Base-by-base conservation (phyloP, 257 asterid genomes). In the Dorcoceras hygrometricum region DNA sequence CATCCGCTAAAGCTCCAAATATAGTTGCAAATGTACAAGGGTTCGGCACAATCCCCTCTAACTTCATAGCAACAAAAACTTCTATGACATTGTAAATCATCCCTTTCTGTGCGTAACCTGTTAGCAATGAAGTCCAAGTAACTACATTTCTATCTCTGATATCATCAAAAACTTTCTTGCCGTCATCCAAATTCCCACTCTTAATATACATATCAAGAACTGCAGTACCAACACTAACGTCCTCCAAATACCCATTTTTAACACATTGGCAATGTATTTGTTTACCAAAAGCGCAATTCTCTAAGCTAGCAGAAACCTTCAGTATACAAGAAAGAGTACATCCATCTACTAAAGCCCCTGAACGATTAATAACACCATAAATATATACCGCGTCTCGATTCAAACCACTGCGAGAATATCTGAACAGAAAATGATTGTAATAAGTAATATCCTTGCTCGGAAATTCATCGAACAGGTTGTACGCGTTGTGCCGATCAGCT, bases 141-240 rank as follows among this genome's bases (percentile, higher is more conserved):
- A 93, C 91, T 1, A 88, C 95, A 61, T 93, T 93, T 83, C 75
- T 90, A 62, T 78, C 88, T 22, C 23, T 77, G 78, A 90, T 80
- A 72, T 88, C 97, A 43, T 84, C 84, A 71, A 93, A 93, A 76
- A 86, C 78, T 69, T 62, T 80, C 81, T 80, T 77, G 27, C 91
- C 97, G 1, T 78, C 83, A 43, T 61, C 72, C 65, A 86, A 69
- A 32, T 74, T 77, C 54, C 73, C 87, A 34, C 70, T 82, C 77
- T 90, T 93, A 75, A 88, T 71, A 69, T 93, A 89, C 90, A 89
- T 86, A 71, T 88, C 93, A 18, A 93, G 87, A 31, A 93, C 83
- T 4, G 95, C 84, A 43, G 98, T 87, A 4, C 96, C 96, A 51
- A 88, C 96, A 56, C 96, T 90, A 43, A 90, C 95, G 71, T 90